A percentile compares a stretch with the other conserved stretches of the same genome.
Evolutionary conservation across 176 grass and related monocot species (phyloP).

Genomic region (Carex littledalei): DNA sequence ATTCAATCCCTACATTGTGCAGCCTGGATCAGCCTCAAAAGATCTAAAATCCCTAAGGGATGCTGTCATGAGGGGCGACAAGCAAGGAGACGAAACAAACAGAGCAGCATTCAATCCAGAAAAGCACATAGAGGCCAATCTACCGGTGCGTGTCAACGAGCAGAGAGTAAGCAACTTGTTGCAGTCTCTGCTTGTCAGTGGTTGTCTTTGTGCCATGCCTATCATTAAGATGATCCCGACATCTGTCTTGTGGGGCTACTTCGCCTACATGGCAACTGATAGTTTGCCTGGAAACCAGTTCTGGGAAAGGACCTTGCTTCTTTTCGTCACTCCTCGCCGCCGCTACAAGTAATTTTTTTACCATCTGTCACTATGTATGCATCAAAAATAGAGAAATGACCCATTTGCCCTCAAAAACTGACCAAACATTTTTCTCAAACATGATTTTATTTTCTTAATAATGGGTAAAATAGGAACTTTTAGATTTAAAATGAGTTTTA

Average conservation of each 20-base stretch:
- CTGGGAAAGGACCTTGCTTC: conserved; percentile 63
- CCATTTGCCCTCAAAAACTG: no score
- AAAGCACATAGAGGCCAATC: conserved; percentile 70
- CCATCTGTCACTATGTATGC: background rate
- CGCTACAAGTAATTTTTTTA: conserved; percentile 60
- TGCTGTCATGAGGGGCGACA: conserved; percentile 37
- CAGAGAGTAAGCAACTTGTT: conserved; percentile 78
- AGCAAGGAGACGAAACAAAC: conserved; percentile 26
- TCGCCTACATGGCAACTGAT: conserved; percentile 85
- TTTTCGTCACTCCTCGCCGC: conserved; percentile 50
- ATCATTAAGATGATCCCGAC: conserved; percentile 78
- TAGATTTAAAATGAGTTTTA: no score
- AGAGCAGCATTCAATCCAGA: conserved; percentile 55
- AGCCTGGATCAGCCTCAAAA: conserved; percentile 39
- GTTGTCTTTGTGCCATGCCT: conserved; percentile 57
- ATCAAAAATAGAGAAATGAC: no score
- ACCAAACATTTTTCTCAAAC: no score
- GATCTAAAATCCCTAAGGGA: conserved; percentile 71
- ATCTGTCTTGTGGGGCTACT: conserved; percentile 90
- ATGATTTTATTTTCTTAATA: no score
- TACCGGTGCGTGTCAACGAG: conserved; percentile 81
- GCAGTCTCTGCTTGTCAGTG: conserved; percentile 72
- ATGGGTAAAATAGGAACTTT: no score
- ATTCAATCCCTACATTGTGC: conserved; percentile 6
- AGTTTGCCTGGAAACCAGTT: conserved; percentile 91